Conservation (phyloP, 2,329 filamentous ascomycete species). For the Aspergillus sclerotialis region DNA sequence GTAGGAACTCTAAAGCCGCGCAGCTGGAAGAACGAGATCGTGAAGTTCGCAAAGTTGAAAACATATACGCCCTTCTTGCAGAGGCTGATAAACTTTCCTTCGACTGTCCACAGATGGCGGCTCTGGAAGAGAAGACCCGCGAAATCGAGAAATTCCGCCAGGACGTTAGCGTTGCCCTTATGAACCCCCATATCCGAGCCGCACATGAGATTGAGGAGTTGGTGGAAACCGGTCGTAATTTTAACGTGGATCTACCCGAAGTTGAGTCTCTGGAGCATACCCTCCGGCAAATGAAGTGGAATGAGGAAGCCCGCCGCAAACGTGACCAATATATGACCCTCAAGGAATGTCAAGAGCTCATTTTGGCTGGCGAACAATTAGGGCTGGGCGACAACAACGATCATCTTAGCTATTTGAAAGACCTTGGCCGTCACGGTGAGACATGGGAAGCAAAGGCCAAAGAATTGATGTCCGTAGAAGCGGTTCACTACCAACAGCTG, state of each 20-base stretch:
- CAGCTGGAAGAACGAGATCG: constrained; percentile 78
- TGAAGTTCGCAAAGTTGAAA: constrained; percentile 80
- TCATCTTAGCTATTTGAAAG: constrained; percentile 66
- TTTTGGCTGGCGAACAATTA: constrained; percentile 69
- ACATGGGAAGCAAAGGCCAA: constrained; percentile 90
- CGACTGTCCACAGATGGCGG: constrained; percentile 82
- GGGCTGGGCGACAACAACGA: constrained; percentile 75
- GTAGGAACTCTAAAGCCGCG: constrained; percentile 63
- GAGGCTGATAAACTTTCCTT: constrained; percentile 85
- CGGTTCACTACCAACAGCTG: constrained; percentile 88
- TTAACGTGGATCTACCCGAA: constrained; percentile 87
- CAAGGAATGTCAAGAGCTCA: constrained; percentile 69
- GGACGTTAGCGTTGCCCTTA: constrained; percentile 63
- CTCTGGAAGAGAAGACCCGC: constrained; percentile 76
- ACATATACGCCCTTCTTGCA: constrained; percentile 75
- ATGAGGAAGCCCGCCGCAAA: constrained; percentile 64
- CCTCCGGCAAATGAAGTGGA: constrained; percentile 83
- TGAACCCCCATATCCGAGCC: constrained; percentile 56
- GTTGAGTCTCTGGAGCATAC: constrained; percentile 73
- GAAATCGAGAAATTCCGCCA: constrained; percentile 79
- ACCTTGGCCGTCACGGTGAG: constrained; percentile 69
- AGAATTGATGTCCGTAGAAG: constrained; percentile 85
- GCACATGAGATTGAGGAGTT: constrained; percentile 78
- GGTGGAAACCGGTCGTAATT: constrained; percentile 79
- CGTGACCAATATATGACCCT: constrained; percentile 64